These are phyloP conservation scores for Rubia occidens DNA, from an alignment of 305 asterid genomes.

Conservation along the genomic window DNA sequence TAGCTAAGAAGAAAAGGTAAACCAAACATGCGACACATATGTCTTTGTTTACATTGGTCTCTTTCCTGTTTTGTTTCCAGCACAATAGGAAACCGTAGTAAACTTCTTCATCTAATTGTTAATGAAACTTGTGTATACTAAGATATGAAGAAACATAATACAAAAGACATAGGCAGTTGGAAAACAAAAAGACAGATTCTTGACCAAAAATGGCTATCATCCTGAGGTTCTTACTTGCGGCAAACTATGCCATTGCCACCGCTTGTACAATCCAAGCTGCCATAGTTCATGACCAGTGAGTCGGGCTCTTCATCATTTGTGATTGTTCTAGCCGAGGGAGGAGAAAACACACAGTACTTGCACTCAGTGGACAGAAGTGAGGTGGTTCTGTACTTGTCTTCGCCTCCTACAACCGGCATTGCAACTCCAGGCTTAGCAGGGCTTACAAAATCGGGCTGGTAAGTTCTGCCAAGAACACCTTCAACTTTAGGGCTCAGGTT, in stretches of 20 bases:
- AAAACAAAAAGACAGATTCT: background rate
- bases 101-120: background rate
- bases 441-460: slow-evolving; percentile 21
- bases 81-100: background rate
- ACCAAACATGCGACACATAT: background rate
- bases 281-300: background rate
- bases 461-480: slow-evolving; percentile 22
- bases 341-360: slow-evolving; percentile 4
- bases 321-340: background rate
- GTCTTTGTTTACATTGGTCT: background rate
- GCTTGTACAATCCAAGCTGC: slow-evolving; percentile 5
- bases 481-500: slow-evolving; percentile 19
- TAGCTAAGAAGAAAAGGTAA: background rate
- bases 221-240: slow-evolving; percentile 10
- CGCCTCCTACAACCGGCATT: slow-evolving; percentile 28
- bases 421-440: slow-evolving; percentile 26
- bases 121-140: background rate
- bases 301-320: background rate
- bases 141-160: background rate
- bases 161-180: slow-evolving; percentile 1
- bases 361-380: slow-evolving; percentile 20
- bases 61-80: background rate
- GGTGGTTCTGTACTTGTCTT: slow-evolving; percentile 20
- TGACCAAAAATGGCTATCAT: background rate
- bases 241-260: slow-evolving; percentile 23